Percentiles rank a stretch among this genome's conserved stretches.
These are phyloP conservation scores for Santalum album DNA, from an alignment of 164 flowering plant genomes.

Conservation along the genomic window DNA sequence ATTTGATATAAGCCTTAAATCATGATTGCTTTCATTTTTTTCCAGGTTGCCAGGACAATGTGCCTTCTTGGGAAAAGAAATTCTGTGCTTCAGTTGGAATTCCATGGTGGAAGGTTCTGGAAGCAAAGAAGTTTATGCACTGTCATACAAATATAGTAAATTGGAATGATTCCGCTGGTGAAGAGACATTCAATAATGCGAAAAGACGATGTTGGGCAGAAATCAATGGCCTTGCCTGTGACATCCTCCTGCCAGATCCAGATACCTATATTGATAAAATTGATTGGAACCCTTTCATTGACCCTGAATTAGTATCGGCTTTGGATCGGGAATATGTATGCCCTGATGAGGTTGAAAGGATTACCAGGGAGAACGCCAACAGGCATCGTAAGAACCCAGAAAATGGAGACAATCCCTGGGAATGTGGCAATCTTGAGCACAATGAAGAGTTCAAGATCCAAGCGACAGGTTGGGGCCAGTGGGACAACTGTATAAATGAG, in stretches of 20 bases:
- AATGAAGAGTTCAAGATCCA: slow-evolving; percentile 6
- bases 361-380: neutral
- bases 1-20: neutral
- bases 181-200: slow-evolving; percentile 48
- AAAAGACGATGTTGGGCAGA: slow-evolving; percentile 39
- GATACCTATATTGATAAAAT: slow-evolving; percentile 41
- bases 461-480: slow-evolving; percentile 16
- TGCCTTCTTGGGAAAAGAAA: slow-evolving; percentile 49
- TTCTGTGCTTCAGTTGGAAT: slow-evolving; percentile 36
- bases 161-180: slow-evolving; percentile 51
- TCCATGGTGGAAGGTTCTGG: slow-evolving; percentile 37
- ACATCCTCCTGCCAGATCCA: slow-evolving; percentile 39
- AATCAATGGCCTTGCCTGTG: slow-evolving; percentile 33
- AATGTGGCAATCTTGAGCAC: neutral
- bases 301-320: slow-evolving; percentile 32
- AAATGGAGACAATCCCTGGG: slow-evolving; percentile 21
- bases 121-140: slow-evolving; percentile 28
- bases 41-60: slow-evolving; percentile 30
- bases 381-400: neutral
- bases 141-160: slow-evolving; percentile 27
- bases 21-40: neutral
- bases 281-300: slow-evolving; percentile 38
- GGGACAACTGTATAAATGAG: slow-evolving; percentile 8
- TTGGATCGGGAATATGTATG: slow-evolving; percentile 17
- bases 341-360: neutral